These are phyloP conservation scores for Fusarium sororula DNA, from an alignment of 2,329 filamentous ascomycete genomes.

Conservation along the genomic window DNA sequence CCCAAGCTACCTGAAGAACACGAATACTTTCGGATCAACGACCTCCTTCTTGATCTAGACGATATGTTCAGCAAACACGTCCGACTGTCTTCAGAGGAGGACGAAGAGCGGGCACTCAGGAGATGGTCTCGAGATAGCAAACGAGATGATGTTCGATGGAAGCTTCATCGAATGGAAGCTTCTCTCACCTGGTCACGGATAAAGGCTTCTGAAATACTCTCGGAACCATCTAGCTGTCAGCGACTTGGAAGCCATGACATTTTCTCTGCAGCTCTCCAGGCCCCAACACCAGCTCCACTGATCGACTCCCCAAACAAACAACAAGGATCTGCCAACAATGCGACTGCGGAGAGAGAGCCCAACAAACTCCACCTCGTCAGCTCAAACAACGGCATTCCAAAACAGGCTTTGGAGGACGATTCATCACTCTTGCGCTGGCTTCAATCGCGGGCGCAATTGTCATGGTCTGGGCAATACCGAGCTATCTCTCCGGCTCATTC, in stretches of 20 bases:
- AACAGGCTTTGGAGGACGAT: slow-evolving; percentile 37
- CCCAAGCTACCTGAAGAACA: slow-evolving; percentile 20
- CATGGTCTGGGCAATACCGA: slow-evolving; percentile 6
- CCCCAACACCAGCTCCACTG: slow-evolving; percentile 22
- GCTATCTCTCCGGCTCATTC: neutral
- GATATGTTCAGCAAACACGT: slow-evolving; percentile 56
- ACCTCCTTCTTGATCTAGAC: slow-evolving; percentile 62
- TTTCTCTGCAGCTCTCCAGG: slow-evolving; percentile 51
- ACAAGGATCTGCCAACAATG: slow-evolving; percentile 3
- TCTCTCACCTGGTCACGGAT: slow-evolving; percentile 41
- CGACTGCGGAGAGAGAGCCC: slow-evolving; percentile 3
- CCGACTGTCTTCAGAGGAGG: slow-evolving; percentile 50
- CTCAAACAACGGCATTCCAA: slow-evolving; percentile 35
- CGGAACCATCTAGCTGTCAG: slow-evolving; percentile 46
- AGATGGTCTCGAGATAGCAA: slow-evolving; percentile 44
- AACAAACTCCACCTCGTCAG: slow-evolving; percentile 32
- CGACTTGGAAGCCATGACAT: slow-evolving; percentile 55
- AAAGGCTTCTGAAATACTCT: slow-evolving; percentile 38
- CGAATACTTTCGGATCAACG: slow-evolving; percentile 53
- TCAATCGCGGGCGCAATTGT: slow-evolving; percentile 38
- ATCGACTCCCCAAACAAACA: slow-evolving; percentile 13
- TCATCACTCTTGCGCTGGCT: slow-evolving; percentile 50
- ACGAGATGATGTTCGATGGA: slow-evolving; percentile 35
- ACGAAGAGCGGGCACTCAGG: slow-evolving; percentile 46
- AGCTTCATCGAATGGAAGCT: slow-evolving; percentile 45